Evolutionary conservation across 257 asterid genomes (phyloP).

Genomic region (Fraxinus excelsior): DNA sequence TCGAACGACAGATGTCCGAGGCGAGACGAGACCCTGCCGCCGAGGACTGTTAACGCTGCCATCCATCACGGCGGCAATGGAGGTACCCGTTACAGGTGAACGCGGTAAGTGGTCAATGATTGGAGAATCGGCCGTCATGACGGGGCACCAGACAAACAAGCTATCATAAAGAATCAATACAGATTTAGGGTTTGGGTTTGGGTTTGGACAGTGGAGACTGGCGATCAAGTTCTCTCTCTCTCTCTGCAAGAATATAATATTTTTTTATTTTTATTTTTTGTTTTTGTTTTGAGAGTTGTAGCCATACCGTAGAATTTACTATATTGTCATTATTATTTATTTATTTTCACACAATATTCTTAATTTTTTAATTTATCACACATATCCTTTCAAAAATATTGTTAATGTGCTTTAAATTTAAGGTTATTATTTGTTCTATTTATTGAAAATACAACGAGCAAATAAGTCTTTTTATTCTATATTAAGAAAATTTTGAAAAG

Average conservation of each 20-base stretch:
- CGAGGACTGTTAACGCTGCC: constrained; percentile 38
- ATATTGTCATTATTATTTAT: too few relatives aligned
- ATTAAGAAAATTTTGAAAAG: too few relatives aligned
- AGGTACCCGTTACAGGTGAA: constrained; percentile 1
- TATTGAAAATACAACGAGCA: too few relatives aligned
- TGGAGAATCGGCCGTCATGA: constrained; percentile 36
- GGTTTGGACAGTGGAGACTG: not conserved
- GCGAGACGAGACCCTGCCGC: constrained; percentile 40
- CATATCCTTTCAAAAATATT: too few relatives aligned
- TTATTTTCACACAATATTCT: too few relatives aligned
- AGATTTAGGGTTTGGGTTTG: constrained; percentile 1
- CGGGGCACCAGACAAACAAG: not conserved
- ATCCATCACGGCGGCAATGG: constrained; percentile 25
- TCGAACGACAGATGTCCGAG: constrained; percentile 70
- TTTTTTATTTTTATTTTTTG: too few relatives aligned
- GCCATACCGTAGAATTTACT: not conserved
- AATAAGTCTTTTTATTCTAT: too few relatives aligned
- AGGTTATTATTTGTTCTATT: too few relatives aligned
- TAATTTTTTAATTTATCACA: too few relatives aligned
- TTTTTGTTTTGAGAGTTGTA: not conserved
- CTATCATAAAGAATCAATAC: not conserved
- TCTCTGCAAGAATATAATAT: too few relatives aligned
- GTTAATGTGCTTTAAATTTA: too few relatives aligned
- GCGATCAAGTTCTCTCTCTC: constrained; percentile 15
- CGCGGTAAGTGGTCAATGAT: constrained; percentile 15